Evolutionary conservation across 2,329 filamentous ascomycete genomes (phyloP).

Genomic region (Mycosphaerella sp.): DNA sequence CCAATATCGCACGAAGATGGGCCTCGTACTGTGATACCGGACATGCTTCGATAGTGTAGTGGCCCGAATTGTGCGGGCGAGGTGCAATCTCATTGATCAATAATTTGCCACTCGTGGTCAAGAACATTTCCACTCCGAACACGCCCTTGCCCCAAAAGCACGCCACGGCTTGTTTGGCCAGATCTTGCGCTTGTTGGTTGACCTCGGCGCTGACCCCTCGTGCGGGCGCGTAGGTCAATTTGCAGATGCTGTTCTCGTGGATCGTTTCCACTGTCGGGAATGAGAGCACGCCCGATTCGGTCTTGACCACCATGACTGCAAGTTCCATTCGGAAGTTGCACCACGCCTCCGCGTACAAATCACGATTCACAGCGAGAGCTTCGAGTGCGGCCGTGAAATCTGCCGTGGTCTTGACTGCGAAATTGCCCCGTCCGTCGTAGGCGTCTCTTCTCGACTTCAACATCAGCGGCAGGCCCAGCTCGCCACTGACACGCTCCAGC

Average conservation of each 20-base stretch:
- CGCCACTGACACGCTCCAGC: slow-evolving; percentile 55
- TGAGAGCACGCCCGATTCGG: slow-evolving; percentile 64
- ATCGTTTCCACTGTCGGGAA: slow-evolving; percentile 92
- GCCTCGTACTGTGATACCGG: slow-evolving; percentile 87
- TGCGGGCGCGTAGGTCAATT: slow-evolving; percentile 81
- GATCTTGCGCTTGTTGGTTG: slow-evolving; percentile 60
- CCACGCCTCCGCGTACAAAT: slow-evolving; percentile 86
- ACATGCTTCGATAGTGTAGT: slow-evolving; percentile 91
- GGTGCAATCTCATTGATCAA: slow-evolving; percentile 84
- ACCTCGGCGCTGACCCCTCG: slow-evolving; percentile 58
- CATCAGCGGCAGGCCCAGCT: slow-evolving; percentile 80
- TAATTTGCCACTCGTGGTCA: slow-evolving; percentile 63
- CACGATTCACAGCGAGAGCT: slow-evolving; percentile 58
- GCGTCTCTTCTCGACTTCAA: slow-evolving; percentile 84
- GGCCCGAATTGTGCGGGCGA: slow-evolving; percentile 82
- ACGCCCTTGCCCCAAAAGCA: slow-evolving; percentile 83
- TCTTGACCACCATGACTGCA: slow-evolving; percentile 91
- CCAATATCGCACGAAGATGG: slow-evolving; percentile 77
- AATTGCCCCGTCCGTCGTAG: slow-evolving; percentile 83
- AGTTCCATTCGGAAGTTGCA: slow-evolving; percentile 79
- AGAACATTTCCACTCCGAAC: slow-evolving; percentile 95
- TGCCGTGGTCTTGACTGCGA: slow-evolving; percentile 52
- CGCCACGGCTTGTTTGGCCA: slow-evolving; percentile 72
- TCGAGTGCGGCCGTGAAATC: slow-evolving; percentile 62
- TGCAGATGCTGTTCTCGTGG: slow-evolving; percentile 93